Base-by-base conservation (phyloP, 2,329 filamentous ascomycete genomes). In the Hymenoscyphus occultus region DNA sequence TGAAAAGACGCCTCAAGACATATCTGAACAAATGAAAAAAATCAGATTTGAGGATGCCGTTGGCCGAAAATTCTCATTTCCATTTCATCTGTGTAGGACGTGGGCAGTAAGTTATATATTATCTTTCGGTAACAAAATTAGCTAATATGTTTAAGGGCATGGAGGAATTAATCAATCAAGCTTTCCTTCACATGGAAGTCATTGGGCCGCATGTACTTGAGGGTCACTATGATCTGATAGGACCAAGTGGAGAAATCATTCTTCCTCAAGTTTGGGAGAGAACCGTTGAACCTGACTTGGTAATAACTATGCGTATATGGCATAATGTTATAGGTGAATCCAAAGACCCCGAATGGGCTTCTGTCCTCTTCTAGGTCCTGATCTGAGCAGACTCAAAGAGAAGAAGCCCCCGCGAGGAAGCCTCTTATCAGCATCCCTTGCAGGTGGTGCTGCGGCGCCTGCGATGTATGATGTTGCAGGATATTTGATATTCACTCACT, bases 51-150 rank as follows among this genome's bases (percentile, higher is more conserved):
- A 95, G 78, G 93, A 97, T 74, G 93, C 92, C 0, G 87, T 97
- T n/a, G 91, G 91, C 35, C 85, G 93, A 69, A 96, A 95, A 77
- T 97, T 96, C 76, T 93, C 87, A 78, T 96, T 97, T 74, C 93
- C 93, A 1, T 97, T 89, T 78, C 86, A 93, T 68, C 77, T 95
- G 39, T 96, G 92, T 77, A 86, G 87, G 74, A 94, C 89, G 1
- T 96, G 92, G 92, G 81, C 82, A 81, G 90, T 93, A 85, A 74
- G 86, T 83, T 42, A 28, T 14, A 16, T 58, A 35, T 40, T 39
- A 19, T 28, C 28, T 65, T 63, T 65, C 22, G 19, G 22, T 59
- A 48, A 28, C 12, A 22, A 22, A 22, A 22, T 45, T 28, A 14
- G 59, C 68, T 59, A 10, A 40, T 71, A 78, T 70, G 77, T 67